phyloP scores from a whole-genome alignment of 352 stramenopile genomes.

The Globisporangium nodosum region DNA sequence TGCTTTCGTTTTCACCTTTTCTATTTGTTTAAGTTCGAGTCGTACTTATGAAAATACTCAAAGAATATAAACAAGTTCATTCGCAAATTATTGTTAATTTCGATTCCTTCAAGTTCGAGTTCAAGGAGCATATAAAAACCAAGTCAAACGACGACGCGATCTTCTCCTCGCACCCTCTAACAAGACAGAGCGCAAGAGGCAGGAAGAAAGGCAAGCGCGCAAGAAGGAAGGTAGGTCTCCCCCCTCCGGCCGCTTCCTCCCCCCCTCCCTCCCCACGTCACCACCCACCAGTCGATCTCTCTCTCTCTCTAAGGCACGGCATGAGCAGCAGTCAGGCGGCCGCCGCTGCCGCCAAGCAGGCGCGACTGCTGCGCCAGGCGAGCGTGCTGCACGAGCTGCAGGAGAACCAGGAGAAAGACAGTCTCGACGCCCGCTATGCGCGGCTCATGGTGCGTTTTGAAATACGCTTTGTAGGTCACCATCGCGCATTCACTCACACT shows the following conservation, averaged over 20 bases:
- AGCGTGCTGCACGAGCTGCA: slow-evolving; percentile 78
- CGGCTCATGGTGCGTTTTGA: slow-evolving; percentile 54
- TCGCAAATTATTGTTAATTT: too few species aligned
- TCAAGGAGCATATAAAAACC: neutral
- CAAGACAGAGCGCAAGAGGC: neutral
- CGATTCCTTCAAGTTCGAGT: too few species aligned
- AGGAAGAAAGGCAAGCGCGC: too few species aligned
- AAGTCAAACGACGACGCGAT: neutral
- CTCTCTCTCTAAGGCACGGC: neutral
- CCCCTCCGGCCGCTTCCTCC: neutral
- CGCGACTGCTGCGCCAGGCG: slow-evolving; percentile 44
- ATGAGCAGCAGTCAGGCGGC: slow-evolving; percentile 16
- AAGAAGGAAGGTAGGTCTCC: too few species aligned
- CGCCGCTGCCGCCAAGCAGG: slow-evolving; percentile 13
- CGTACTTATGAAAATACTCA: neutral
- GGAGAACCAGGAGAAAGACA: slow-evolving; percentile 72
- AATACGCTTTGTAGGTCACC: too few species aligned
- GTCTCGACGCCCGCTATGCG: slow-evolving; percentile 58
- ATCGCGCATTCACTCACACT: neutral
- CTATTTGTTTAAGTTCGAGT: too few species aligned
- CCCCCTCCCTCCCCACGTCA: neutral
- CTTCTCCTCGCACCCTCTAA: neutral
- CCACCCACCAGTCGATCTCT: neutral
- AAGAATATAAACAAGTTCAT: too few species aligned
- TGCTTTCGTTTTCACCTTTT: neutral